Conservation (phyloP, 805 yeast species). For the Yamadazyma nakazawae region DNA sequence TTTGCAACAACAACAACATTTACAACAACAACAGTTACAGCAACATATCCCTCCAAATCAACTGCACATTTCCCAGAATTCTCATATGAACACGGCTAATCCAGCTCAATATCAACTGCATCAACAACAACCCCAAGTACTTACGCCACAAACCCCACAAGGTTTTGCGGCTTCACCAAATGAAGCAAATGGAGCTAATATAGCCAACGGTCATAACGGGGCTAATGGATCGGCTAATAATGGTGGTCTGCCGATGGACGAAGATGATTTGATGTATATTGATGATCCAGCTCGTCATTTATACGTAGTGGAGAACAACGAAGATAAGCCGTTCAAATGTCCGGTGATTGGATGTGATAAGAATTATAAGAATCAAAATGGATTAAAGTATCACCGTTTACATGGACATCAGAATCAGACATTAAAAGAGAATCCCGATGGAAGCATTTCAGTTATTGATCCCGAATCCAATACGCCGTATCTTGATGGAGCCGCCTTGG, state of each 20-base stretch:
- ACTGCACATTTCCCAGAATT: slow-evolving; percentile 14
- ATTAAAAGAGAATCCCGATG: slow-evolving; percentile 85
- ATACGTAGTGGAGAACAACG: slow-evolving; percentile 88
- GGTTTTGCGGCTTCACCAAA: slow-evolving; percentile 17
- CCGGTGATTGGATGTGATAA: slow-evolving; percentile 98
- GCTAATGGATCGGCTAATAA: not conserved
- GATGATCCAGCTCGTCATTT: slow-evolving; percentile 96
- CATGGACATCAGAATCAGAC: slow-evolving; percentile 98
- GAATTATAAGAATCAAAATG: slow-evolving; percentile 96
- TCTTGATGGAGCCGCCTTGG: slow-evolving; percentile 91
- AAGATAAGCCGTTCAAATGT: slow-evolving; percentile 92
- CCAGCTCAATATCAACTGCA: slow-evolving; percentile 11
- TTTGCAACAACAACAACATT: slow-evolving; percentile 16
- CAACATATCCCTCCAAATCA: slow-evolving; percentile 12
- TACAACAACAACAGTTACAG: slow-evolving; percentile 15
- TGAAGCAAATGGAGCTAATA: slow-evolving; percentile 13
- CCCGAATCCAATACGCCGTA: slow-evolving; percentile 87
- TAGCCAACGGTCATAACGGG: not conserved
- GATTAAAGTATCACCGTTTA: slow-evolving; percentile 88
- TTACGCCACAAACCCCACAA: slow-evolving; percentile 16
- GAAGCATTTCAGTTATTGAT: slow-evolving; percentile 87
- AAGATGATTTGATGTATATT: slow-evolving; percentile 72
- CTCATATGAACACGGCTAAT: slow-evolving; percentile 7
- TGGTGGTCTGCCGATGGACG: slow-evolving; percentile 32
- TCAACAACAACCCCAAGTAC: slow-evolving; percentile 11